Percentiles rank a stretch among this genome's conserved stretches.
phyloP scores from a whole-genome alignment of 2,329 filamentous ascomycete genomes.

The Claviceps fusiformis region DNA sequence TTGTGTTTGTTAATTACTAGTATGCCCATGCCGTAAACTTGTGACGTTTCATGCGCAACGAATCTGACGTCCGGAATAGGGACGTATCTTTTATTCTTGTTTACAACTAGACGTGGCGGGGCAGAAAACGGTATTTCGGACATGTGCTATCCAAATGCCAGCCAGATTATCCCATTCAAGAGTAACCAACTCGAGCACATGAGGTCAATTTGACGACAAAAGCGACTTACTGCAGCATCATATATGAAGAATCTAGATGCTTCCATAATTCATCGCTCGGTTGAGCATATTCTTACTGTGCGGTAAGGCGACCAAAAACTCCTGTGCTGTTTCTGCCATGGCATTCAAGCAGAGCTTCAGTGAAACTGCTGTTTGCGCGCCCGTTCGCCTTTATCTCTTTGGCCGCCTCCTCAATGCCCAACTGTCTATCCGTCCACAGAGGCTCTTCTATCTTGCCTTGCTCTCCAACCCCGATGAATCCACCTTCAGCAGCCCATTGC shows the following conservation, averaged over 20 bases:
- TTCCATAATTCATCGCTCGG: neutral
- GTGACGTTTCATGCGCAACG: neutral
- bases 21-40: neutral
- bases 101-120: no score
- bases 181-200: neutral
- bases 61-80: no score
- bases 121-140: no score
- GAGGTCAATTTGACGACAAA: neutral
- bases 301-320: slow-evolving; percentile 16
- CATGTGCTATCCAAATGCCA: neutral
- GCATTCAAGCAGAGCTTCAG: slow-evolving; percentile 45
- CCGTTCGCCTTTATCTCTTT: slow-evolving; percentile 43
- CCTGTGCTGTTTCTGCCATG: slow-evolving; percentile 26
- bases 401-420: slow-evolving; percentile 57
- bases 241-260: neutral
- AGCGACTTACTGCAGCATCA: neutral
- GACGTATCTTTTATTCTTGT: no score
- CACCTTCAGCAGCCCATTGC: slow-evolving; percentile 81
- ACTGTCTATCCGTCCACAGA: slow-evolving; percentile 87
- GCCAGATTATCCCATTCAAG: neutral
- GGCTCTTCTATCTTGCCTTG: slow-evolving; percentile 48
- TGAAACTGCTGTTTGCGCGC: slow-evolving; percentile 26
- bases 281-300: slow-evolving; percentile 5
- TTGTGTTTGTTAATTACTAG: neutral
- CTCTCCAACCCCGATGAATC: slow-evolving; percentile 88